A percentile compares a stretch with the other conserved stretches of the same genome.
Conservation (phyloP, 1,139 yeast species). For the Casaregolazyma lundiana region DNA sequence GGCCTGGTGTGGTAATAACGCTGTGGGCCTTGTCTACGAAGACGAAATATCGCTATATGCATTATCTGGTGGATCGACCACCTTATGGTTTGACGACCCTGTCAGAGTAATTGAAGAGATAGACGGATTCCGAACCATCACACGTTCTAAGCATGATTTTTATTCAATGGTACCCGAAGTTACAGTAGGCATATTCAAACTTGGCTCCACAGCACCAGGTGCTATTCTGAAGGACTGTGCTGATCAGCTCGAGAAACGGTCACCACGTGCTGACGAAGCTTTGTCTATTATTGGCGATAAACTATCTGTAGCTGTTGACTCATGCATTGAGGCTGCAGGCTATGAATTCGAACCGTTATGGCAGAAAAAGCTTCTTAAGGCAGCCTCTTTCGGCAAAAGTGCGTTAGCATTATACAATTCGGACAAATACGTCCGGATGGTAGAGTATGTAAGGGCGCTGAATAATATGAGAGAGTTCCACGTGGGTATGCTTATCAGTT, state of each 20-base stretch:
- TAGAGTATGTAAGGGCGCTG: conserved; percentile 60
- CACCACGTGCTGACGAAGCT: conserved; percentile 83
- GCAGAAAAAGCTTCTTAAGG: conserved; percentile 75
- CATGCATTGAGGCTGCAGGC: conserved; percentile 69
- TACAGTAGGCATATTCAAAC: conserved; percentile 61
- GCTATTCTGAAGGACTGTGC: conserved; percentile 80
- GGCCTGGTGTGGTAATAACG: conserved; percentile 86
- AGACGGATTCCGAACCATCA: conserved; percentile 70
- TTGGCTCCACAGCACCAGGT: conserved; percentile 81
- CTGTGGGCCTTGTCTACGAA: conserved; percentile 53
- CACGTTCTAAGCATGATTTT: conserved; percentile 56
- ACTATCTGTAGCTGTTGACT: conserved; percentile 59
- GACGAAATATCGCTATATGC: conserved; percentile 71
- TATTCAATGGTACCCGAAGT: conserved; percentile 58
- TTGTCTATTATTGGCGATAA: conserved; percentile 49
- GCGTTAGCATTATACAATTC: conserved; percentile 54
- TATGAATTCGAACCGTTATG: conserved; percentile 71
- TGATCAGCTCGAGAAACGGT: conserved; percentile 61
- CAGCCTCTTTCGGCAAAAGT: conserved; percentile 85
- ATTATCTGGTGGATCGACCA: conserved; percentile 57
- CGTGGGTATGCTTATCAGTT: conserved; percentile 66
- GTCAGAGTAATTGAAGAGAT: conserved; percentile 46
- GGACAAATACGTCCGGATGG: conserved; percentile 54
- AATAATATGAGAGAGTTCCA: conserved; percentile 62
- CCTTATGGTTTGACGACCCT: conserved; percentile 42